A percentile compares a stretch with the other conserved stretches of the same genome.
These are phyloP conservation scores for Ramaria rubella DNA, from an alignment of 768 basidiomycete genomes.

Conservation along the genomic window DNA sequence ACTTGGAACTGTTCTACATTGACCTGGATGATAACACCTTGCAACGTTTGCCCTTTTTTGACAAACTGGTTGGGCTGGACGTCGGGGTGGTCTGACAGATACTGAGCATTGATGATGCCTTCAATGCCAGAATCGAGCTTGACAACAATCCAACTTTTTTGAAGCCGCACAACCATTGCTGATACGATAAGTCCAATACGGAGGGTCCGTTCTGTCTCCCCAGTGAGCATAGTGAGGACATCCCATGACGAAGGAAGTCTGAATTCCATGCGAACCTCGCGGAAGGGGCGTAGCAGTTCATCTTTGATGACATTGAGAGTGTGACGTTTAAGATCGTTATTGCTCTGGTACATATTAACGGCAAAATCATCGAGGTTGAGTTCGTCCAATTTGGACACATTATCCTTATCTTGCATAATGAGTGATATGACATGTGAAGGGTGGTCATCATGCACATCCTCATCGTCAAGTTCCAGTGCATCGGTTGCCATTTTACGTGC, in stretches of 20 bases:
- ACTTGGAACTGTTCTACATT: constrained; percentile 62
- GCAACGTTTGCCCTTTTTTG: constrained; percentile 74
- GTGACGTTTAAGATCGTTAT: constrained; percentile 81
- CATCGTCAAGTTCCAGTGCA: constrained; percentile 94
- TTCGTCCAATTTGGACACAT: constrained; percentile 75
- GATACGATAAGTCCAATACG: constrained; percentile 76
- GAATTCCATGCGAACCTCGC: constrained; percentile 67
- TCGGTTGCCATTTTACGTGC: constrained; percentile 98
- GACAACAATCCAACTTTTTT: constrained; percentile 46
- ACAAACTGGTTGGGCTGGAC: constrained; percentile 42
- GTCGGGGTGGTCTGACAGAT: constrained; percentile 45
- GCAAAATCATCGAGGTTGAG: constrained; percentile 96
- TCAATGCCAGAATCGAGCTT: constrained; percentile 93
- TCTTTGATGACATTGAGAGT: constrained; percentile 83
- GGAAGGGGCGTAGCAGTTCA: constrained; percentile 76
- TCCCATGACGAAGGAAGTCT: constrained; percentile 63
- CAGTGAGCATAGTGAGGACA: constrained; percentile 90
- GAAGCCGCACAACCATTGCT: constrained; percentile 55
- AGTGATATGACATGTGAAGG: constrained; percentile 83
- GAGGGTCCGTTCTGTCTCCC: constrained; percentile 79
- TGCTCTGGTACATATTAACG: constrained; percentile 78
- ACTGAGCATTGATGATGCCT: constrained; percentile 59
- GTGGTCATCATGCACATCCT: constrained; percentile 88
- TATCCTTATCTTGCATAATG: constrained; percentile 79
- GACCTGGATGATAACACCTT: constrained; percentile 70